A percentile compares a stretch with the other conserved stretches of the same genome.
phyloP scores from a whole-genome alignment of 1,284 basidiomycete genomes.

The Puccinia triticina region DNA sequence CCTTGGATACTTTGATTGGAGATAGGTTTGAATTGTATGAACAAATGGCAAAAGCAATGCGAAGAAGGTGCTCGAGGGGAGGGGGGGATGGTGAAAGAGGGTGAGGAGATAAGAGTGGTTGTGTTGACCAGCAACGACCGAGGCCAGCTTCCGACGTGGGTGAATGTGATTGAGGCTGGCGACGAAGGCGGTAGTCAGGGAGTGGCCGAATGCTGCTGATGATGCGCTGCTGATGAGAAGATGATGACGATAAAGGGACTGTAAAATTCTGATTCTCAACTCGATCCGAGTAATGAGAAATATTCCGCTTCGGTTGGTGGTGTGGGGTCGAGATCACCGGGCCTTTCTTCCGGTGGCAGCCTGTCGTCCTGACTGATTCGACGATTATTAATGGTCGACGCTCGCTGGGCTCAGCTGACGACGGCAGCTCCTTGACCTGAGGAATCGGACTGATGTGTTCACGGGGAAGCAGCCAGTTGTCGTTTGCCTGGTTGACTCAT shows the following conservation, averaged over 20 bases:
- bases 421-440: background rate
- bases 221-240: too few species aligned
- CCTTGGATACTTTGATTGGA: background rate
- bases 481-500: background rate
- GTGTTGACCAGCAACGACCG: conserved; percentile 19
- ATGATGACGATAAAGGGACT: too few species aligned
- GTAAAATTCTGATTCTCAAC: too few species aligned
- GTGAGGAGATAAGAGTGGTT: background rate
- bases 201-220: background rate
- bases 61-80: background rate
- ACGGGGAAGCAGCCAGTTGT: background rate
- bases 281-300: too few species aligned
- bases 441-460: background rate
- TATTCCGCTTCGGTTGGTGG: too few species aligned
- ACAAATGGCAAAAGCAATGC: background rate
- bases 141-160: background rate
- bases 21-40: background rate
- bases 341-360: too few species aligned
- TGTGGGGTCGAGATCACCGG: too few species aligned
- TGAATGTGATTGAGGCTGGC: background rate
- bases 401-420: background rate
- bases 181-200: background rate
- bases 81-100: background rate
- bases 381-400: too few species aligned
- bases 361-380: too few species aligned